These are phyloP conservation scores for Curvularia sp. DNA, from an alignment of 2,329 filamentous ascomycete genomes.

Conservation along the genomic window DNA sequence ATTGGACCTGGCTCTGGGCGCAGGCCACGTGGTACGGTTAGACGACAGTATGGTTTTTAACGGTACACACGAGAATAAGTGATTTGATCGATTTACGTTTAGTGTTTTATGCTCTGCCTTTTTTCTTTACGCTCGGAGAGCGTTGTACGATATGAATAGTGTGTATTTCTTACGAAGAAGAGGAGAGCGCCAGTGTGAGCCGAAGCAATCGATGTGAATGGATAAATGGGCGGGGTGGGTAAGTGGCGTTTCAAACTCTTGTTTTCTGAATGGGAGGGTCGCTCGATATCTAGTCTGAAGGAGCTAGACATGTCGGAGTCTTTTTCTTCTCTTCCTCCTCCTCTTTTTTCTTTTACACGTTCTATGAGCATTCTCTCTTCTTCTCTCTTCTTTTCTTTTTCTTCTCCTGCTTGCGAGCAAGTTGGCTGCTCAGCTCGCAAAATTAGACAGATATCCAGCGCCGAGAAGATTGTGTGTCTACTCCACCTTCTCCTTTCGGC, in stretches of 20 bases:
- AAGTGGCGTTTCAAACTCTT: constrained; percentile 1
- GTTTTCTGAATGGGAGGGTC: not conserved
- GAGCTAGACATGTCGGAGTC: constrained; percentile 15
- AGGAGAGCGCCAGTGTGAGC: too few species aligned
- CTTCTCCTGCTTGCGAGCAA: not conserved
- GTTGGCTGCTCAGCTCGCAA: constrained; percentile 2
- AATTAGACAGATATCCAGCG: constrained; percentile 9
- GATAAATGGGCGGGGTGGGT: not conserved
- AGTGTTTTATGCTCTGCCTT: not conserved
- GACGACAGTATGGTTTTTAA: constrained; percentile 26
- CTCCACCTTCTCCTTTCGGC: not conserved
- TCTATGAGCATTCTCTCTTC: not conserved
- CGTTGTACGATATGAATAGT: constrained; percentile 17
- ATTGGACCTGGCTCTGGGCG: constrained; percentile 48
- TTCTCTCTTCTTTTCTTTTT: not conserved
- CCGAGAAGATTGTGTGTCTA: not conserved
- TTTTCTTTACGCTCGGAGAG: constrained; percentile 6
- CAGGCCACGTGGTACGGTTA: constrained; percentile 20
- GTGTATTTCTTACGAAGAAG: constrained; percentile 1
- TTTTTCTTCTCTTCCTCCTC: not conserved
- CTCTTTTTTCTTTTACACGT: not conserved
- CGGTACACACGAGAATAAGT: constrained; percentile 1
- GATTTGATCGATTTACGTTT: not conserved
- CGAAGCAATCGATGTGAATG: not conserved
- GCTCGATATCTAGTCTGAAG: constrained; percentile 13